A percentile compares a stretch with the other conserved stretches of the same genome.
These are phyloP conservation scores for Penicillium lividum DNA, from an alignment of 495 filamentous ascomycete genomes.

Conservation along the genomic window DNA sequence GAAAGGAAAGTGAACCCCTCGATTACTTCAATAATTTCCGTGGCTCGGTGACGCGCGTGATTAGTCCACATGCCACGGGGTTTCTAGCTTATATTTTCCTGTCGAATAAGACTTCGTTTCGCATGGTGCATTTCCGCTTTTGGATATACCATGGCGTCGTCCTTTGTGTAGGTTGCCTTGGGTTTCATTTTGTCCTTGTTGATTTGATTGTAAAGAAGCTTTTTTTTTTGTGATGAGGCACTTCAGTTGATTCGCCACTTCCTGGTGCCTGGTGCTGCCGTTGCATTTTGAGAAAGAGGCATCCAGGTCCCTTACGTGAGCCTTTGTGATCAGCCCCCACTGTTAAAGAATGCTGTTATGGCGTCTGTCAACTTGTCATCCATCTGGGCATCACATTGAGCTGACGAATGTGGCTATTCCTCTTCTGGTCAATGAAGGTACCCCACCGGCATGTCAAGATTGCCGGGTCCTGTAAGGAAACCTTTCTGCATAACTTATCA, in stretches of 20 bases:
- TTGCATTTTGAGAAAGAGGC: slow-evolving; percentile 14
- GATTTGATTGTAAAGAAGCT: background rate
- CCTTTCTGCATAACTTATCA: background rate
- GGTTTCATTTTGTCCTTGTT: background rate
- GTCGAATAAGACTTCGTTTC: slow-evolving; percentile 14
- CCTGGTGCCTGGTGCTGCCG: slow-evolving; percentile 15
- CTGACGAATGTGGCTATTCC: slow-evolving; percentile 13
- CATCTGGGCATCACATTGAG: slow-evolving; percentile 5
- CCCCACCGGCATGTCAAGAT: slow-evolving; percentile 1
- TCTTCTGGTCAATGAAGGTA: slow-evolving; percentile 2
- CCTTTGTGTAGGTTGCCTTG: slow-evolving; percentile 1
- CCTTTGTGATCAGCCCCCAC: background rate
- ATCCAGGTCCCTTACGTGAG: slow-evolving; percentile 6
- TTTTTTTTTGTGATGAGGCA: background rate
- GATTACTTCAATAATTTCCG: background rate
- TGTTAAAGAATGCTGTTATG: background rate
- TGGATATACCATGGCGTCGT: background rate
- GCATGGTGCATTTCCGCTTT: background rate
- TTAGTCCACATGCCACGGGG: slow-evolving; percentile 22
- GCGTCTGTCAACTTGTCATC: slow-evolving; percentile 12
- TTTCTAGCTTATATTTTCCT: slow-evolving; percentile 2
- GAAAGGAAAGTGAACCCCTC: background rate
- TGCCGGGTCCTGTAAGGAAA: background rate
- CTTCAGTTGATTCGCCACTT: slow-evolving; percentile 4
- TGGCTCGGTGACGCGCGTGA: slow-evolving; percentile 19